Evolutionary conservation across 2,329 filamentous ascomycete species (phyloP), one percentile per base, ranked within the genome.

Genomic region (Calonectria ilicicola): DNA sequence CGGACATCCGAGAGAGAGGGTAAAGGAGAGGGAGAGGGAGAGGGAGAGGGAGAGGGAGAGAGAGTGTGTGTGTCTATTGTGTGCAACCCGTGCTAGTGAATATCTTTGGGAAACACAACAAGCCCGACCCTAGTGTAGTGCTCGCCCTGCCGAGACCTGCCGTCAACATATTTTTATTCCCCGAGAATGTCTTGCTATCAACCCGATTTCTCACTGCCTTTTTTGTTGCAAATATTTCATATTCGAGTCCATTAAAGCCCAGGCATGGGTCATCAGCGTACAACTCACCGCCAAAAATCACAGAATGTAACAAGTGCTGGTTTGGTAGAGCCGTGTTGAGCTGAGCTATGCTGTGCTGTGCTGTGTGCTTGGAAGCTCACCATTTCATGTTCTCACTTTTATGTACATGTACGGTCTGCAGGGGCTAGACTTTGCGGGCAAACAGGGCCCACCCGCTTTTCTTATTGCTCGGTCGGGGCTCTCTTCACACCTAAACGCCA

Each of bases 401-500:
- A n/a, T n/a, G n/a, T n/a, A n/a, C n/a, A n/a, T 60, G 35, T 23
- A 60, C 49, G 32, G 10, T 3, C 7, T 35, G 10, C 44, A 47
- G 38, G 53, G 53, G 53, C 10, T 12, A 26, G 32, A 26, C 14
- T 23, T 63, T 40, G 23, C 58, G 21, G 38, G 40, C 58, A 29
- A 63, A 63, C 40, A 42, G 40, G 40, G 9, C 58, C 58, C 38
- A 46, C 58, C 32, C 12, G 23, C 26, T 27, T 32, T 46, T 63
- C 17, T 63, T 63, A 21, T 26, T 21, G 53, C 35, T 40, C 21
- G 32, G 21, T 63, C 29, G 23, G 58, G 40, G 23, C 23, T 63
- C 38, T 29, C 40, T 63, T 63, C 26, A n/a, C 58, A 63, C 58
- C 40, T 63, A 46, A 44, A 46, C 58, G 58, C 58, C 58, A 63